A percentile compares a stretch with the other conserved stretches of the same genome.
These are phyloP conservation scores for Pichia scutulata DNA, from an alignment of 805 yeast genomes.

Conservation along the genomic window DNA sequence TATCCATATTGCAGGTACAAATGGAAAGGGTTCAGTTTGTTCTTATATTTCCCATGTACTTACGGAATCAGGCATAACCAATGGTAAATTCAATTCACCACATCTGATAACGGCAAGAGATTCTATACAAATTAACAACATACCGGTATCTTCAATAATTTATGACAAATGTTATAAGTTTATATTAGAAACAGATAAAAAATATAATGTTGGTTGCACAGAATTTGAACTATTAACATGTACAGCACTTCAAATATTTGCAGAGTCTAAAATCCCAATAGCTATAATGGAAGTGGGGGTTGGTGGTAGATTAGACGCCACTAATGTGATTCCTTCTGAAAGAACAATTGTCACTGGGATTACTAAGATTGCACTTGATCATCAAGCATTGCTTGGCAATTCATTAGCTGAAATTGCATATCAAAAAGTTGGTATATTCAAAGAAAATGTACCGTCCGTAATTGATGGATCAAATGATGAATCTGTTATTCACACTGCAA, in stretches of 20 bases:
- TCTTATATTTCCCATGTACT: constrained; percentile 69
- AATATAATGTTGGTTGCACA: constrained; percentile 54
- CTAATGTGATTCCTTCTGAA: constrained; percentile 53
- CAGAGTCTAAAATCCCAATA: constrained; percentile 47
- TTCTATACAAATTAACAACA: constrained; percentile 59
- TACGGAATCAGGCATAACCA: constrained; percentile 36
- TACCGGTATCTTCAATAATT: constrained; percentile 38
- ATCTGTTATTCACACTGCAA: constrained; percentile 42
- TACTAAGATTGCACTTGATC: constrained; percentile 83
- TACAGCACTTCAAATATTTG: constrained; percentile 73
- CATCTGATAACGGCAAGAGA: constrained; percentile 71
- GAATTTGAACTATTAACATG: constrained; percentile 86
- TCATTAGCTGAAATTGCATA: constrained; percentile 57
- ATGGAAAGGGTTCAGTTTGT: constrained; percentile 92
- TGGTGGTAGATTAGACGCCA: constrained; percentile 87
- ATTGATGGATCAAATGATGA: constrained; percentile 61
- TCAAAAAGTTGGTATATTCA: constrained; percentile 85
- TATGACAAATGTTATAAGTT: constrained; percentile 39
- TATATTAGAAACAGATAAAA: constrained; percentile 35
- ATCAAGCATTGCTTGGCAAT: constrained; percentile 66
- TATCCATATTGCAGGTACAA: constrained; percentile 94
- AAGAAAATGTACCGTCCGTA: constrained; percentile 50
- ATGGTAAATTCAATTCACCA: constrained; percentile 87
- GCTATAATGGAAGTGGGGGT: constrained; percentile 93
- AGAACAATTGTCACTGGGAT: constrained; percentile 58